Percentiles rank a stretch among this genome's conserved stretches.
These are phyloP conservation scores for Candida palmyrensis DNA, from an alignment of 805 yeast genomes.

Conservation along the genomic window DNA sequence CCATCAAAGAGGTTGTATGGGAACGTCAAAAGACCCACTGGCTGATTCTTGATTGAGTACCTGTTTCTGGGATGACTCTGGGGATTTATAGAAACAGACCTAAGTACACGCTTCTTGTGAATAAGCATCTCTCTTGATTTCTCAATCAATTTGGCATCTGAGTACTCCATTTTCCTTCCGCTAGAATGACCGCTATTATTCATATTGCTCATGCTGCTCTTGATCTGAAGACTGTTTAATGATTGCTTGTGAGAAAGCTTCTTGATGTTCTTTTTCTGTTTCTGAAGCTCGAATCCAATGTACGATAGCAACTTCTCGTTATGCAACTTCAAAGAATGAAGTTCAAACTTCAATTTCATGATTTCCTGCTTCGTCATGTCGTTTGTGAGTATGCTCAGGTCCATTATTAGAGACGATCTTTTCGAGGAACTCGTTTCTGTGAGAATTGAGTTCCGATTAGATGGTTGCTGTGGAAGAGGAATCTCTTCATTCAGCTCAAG, in stretches of 20 bases:
- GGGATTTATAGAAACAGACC: slow-evolving; percentile 31
- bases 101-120: slow-evolving; percentile 36
- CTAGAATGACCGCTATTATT: slow-evolving; percentile 3
- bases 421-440: slow-evolving; percentile 26
- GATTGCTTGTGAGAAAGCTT: slow-evolving; percentile 35
- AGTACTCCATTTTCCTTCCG: slow-evolving; percentile 42
- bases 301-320: slow-evolving; percentile 53
- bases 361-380: slow-evolving; percentile 42
- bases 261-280: slow-evolving; percentile 38
- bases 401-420: slow-evolving; percentile 24
- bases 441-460: slow-evolving; percentile 9
- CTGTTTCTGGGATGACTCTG: neutral
- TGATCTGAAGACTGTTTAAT: slow-evolving; percentile 14
- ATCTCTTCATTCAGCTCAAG: slow-evolving; percentile 20
- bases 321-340: slow-evolving; percentile 48
- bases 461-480: no score
- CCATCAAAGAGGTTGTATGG: slow-evolving; percentile 5
- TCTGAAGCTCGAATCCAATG: slow-evolving; percentile 53
- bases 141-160: slow-evolving; percentile 49
- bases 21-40: slow-evolving; percentile 10
- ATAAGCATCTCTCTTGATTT: slow-evolving; percentile 42
- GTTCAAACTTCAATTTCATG: slow-evolving; percentile 47
- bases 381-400: slow-evolving; percentile 13
- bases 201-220: slow-evolving; percentile 8
- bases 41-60: neutral